Evolutionary conservation across 257 asterid species (phyloP), one percentile per base, ranked within the genome.

Genomic region (Knoxia roxburghii): DNA sequence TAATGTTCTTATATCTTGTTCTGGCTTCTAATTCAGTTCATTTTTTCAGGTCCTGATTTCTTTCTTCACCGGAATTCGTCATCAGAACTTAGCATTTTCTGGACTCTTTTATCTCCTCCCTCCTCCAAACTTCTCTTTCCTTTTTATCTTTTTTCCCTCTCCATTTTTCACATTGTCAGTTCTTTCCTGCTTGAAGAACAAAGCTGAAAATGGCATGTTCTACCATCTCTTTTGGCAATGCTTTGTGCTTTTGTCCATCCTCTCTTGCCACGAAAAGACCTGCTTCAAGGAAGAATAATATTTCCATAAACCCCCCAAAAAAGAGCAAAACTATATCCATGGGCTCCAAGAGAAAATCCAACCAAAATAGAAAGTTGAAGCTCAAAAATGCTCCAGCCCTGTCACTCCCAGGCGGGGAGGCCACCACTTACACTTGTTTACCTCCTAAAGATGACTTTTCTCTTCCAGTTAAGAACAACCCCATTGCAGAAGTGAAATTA

Each of bases 391-490:
- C 76, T 65, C 55, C 63, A 0, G n/a, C 56, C 67, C 64, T 37
- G 26, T 32, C 70, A 20, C 45, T 64, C 54, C 78, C 76, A 64
- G 69, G 69, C 43, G 89, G 90, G 14, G 89, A 84, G 2, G 96
- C 97, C 71, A 90, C 96, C 37, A 85, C 91, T 53, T 94, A 73
- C 82, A 84, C 96, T 68, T 84, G 91, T 53, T 77, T 94, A 0
- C 97, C 99, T 41, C 96, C 96, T 0, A 88, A 71, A 79, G 95
- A 86, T 13, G 99, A 90, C 76, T 83, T 86, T 64, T 71, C 52
- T 39, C 70, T 77, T 46, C 72, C 71, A 49, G 18, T 57, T 58
- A 45, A 24, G 35, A 39, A 37, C 6, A 65, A 48, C 10, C 61
- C 72, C 67, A 46, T 35, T 27, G 46, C 40, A 50, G 76, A 65